Base-by-base conservation (phyloP, 2,329 filamentous ascomycete genomes). In the Neocatenulostroma microsporum region DNA sequence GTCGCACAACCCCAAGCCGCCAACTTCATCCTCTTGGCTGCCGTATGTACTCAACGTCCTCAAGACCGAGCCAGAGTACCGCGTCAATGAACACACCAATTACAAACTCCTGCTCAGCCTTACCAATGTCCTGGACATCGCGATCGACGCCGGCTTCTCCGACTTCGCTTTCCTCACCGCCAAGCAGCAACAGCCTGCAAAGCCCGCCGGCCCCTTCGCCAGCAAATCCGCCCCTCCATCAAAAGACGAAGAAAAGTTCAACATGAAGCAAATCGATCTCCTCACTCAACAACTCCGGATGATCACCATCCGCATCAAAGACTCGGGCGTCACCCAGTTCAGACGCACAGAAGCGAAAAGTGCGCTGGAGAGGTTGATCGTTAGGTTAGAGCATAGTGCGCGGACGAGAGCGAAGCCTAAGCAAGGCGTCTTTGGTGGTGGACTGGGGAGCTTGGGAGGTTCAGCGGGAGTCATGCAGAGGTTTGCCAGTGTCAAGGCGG, bases 281-380 rank as follows among this genome's bases (percentile, higher is more conserved):
- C 67, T 94, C 4, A 69, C 76, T 1, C 61, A 62, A 13, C 67
- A 66, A 21, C 66, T 93, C 34, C 76, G 79, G 34, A 48, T 57
- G 5, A 63, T 76, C 10, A 69, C 69, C 36, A 66, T 66, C 13
- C 72, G 71, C 25, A 93, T 94, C 51, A 73, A 80, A 40, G 84
- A 87, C 51, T 73, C 79, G 1, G 84, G 84, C 26, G 81, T 84
- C 29, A 77, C 77, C 15, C 77, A 82, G 50, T 68, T 91, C 40
- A 72, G 74, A 12, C 74, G 83, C 20, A 82, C 84, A 20, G 78
- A 93, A 53, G 78, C 83, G 10, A 94, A 94, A 61, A 78, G 78
- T 36, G 70, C 73, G 9, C 68, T 94, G 25, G 82, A 93, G 50
- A 72, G 78, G 39, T 64, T 94, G n/a, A 73, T 80, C 40, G 78